These are phyloP conservation scores for Vitis rotundifolia DNA, from an alignment of 164 flowering plant genomes.

Conservation along the genomic window DNA sequence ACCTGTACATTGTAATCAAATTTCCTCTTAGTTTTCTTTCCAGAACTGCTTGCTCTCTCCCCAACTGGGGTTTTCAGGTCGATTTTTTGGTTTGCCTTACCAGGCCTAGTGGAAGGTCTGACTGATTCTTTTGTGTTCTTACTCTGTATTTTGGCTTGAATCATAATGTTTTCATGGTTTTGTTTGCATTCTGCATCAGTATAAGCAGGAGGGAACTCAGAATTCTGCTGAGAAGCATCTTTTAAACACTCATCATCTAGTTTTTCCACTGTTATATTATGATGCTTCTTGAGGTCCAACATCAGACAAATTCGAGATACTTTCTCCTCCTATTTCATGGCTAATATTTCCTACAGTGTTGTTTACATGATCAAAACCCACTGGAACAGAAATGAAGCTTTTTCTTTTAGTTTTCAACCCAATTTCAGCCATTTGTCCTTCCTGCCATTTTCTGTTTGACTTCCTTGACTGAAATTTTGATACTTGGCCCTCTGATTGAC, in stretches of 20 bases:
- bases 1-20: constrained; percentile 15
- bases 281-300: constrained; percentile 2
- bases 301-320: neutral
- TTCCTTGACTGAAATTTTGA: neutral
- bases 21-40: constrained; percentile 21
- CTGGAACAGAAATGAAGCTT: neutral
- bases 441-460: neutral
- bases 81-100: too few species aligned
- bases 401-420: neutral
- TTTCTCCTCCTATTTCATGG: constrained; percentile 4
- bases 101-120: too few species aligned
- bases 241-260: neutral
- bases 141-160: neutral
- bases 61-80: constrained; percentile 5
- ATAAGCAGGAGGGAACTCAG: too few species aligned
- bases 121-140: too few species aligned
- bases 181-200: neutral
- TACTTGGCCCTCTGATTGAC: neutral
- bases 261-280: neutral
- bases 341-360: neutral
- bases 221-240: neutral
- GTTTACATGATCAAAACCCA: neutral
- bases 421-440: neutral
- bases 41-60: constrained; percentile 5
- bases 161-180: neutral